Conservation (phyloP, 768 basidiomycete genomes). For the Suillus bovinus region DNA sequence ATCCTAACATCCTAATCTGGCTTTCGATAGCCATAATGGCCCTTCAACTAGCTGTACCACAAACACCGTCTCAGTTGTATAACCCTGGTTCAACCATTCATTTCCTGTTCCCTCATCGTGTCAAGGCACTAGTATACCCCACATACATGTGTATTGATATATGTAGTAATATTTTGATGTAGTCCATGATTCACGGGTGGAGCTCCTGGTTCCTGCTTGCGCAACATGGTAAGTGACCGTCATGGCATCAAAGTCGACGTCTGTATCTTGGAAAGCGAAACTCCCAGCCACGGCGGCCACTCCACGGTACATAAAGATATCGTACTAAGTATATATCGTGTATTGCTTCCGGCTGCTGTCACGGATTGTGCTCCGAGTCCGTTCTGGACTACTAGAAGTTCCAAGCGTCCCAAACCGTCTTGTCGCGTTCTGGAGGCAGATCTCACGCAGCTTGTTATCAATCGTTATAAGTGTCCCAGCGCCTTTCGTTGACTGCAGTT, state of each 20-base stretch:
- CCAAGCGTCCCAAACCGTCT: neutral
- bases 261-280: neutral
- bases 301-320: neutral
- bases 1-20: neutral
- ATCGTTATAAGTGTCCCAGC: neutral
- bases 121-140: slow-evolving; percentile 7
- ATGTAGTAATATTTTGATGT: slow-evolving; percentile 6
- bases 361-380: neutral
- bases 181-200: neutral
- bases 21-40: slow-evolving; percentile 4
- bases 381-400: no score
- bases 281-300: neutral
- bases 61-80: neutral
- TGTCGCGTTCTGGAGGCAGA: neutral
- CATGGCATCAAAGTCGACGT: neutral
- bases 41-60: neutral
- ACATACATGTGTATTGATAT: slow-evolving; percentile 7
- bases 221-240: neutral
- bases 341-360: neutral
- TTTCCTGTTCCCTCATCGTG: neutral
- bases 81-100: slow-evolving; percentile 3
- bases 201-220: neutral
- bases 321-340: neutral
- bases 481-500: neutral
- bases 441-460: neutral